phyloP scores from a whole-genome alignment of 177 flowering plant species.

The Vitis hybrid region DNA sequence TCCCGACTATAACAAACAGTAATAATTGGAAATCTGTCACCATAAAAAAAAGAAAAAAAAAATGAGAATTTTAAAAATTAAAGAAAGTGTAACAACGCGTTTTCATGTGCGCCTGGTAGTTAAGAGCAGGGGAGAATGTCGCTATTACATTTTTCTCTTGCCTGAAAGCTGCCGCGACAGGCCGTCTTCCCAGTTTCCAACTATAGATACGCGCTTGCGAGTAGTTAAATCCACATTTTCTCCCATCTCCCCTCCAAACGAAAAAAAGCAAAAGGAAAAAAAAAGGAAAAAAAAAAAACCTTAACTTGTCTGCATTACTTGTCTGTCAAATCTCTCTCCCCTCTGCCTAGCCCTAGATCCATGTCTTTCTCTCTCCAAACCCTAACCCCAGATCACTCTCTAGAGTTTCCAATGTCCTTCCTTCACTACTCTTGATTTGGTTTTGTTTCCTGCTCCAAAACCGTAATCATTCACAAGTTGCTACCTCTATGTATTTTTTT shows the following conservation, averaged over 20 bases:
- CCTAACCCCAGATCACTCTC: constrained; percentile 23
- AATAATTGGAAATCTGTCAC: too few species aligned
- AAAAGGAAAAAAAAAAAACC: too few species aligned
- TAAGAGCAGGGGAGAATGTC: constrained; percentile 16
- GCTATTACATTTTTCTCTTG: background rate
- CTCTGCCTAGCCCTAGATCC: constrained; percentile 24
- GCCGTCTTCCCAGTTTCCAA: background rate
- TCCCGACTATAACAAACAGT: too few species aligned
- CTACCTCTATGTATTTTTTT: constrained; percentile 3
- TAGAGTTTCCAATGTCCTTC: constrained; percentile 11
- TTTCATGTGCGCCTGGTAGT: background rate
- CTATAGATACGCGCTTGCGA: background rate
- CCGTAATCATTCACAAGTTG: background rate
- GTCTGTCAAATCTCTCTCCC: constrained; percentile 6
- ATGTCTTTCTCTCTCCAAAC: constrained; percentile 15
- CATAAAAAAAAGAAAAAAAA: too few species aligned
- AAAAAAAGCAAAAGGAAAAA: too few species aligned
- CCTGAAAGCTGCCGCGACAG: constrained; percentile 5
- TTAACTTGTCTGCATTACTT: background rate
- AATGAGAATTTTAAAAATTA: background rate
- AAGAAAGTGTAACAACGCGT: background rate
- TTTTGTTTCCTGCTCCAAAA: background rate
- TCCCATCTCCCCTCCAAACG: too few species aligned
- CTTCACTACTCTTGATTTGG: background rate
- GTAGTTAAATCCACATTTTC: too few species aligned